phyloP scores from a whole-genome alignment of 1,284 basidiomycete species.

The Leucoagaricus sp. region DNA sequence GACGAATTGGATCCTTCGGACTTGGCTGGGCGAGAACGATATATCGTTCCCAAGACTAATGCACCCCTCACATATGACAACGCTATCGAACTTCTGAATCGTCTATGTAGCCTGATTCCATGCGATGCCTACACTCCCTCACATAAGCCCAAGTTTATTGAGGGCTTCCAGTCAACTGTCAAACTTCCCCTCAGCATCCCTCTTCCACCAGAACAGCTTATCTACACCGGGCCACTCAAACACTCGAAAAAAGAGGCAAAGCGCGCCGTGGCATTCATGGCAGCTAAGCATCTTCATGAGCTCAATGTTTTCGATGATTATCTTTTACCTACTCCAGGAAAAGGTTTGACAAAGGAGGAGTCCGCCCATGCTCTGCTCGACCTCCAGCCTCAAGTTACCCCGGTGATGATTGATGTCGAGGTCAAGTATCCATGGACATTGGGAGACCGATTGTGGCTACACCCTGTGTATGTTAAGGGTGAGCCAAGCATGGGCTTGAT shows the following conservation, averaged over 20 bases:
- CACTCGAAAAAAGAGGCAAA: conserved; percentile 78
- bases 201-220: conserved; percentile 52
- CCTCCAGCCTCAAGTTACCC: conserved; percentile 32
- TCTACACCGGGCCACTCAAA: conserved; percentile 56
- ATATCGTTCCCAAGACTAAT: conserved; percentile 67
- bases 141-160: conserved; percentile 59
- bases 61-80: conserved; percentile 78
- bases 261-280: conserved; percentile 76
- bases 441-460: conserved; percentile 56
- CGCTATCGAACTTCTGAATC: conserved; percentile 66
- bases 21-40: conserved; percentile 66
- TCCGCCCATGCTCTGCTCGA: conserved; percentile 52
- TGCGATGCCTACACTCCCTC: conserved; percentile 66
- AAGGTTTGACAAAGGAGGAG: conserved; percentile 51
- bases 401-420: conserved; percentile 53
- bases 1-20: conserved; percentile 52
- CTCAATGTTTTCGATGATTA: conserved; percentile 81
- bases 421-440: conserved; percentile 69
- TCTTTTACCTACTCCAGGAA: conserved; percentile 61
- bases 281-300: conserved; percentile 64
- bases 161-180: conserved; percentile 51
- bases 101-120: conserved; percentile 75
- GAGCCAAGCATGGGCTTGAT: conserved; percentile 55
- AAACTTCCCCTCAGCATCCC: conserved; percentile 70
- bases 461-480: conserved; percentile 56